Evolutionary conservation across 441 rosid genomes (phyloP).

Genomic region (Gossypium schwendimanii): DNA sequence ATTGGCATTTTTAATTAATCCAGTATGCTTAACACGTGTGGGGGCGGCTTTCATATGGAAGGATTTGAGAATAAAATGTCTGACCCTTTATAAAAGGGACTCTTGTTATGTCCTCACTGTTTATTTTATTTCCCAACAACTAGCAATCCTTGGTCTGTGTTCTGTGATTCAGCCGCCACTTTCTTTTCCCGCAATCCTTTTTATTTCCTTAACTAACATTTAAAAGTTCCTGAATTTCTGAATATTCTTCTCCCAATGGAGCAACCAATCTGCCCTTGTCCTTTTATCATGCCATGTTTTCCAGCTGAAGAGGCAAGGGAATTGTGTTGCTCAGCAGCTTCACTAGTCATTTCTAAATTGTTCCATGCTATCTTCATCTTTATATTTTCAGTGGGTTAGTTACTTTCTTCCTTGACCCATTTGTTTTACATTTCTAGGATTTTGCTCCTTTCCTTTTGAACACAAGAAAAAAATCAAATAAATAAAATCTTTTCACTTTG

Average conservation of each 20-base stretch:
- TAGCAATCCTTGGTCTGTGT: neutral
- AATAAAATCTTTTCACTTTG: neutral
- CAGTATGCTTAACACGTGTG: neutral
- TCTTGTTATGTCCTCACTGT: neutral
- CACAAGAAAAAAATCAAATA: neutral
- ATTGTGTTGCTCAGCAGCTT: constrained; percentile 15
- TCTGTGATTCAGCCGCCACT: neutral
- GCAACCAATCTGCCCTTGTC: constrained; percentile 4
- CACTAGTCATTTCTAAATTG: constrained; percentile 16
- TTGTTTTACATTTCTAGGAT: neutral
- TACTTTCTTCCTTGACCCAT: neutral
- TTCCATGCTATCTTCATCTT: constrained; percentile 18
- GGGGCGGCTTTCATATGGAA: neutral
- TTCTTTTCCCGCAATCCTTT: neutral
- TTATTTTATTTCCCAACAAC: neutral
- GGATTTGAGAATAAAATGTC: neutral
- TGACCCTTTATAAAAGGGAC: neutral
- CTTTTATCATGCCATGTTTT: constrained; percentile 3
- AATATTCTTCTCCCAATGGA: constrained; percentile 4
- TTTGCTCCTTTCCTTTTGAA: neutral
- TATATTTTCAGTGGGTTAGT: constrained; percentile 29
- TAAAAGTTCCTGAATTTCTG: neutral
- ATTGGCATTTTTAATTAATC: neutral
- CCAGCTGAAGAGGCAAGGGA: constrained; percentile 14
- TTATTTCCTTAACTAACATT: neutral